These are phyloP conservation scores for Trichoderma gracile DNA, from an alignment of 2,329 filamentous ascomycete species.

Conservation along the genomic window DNA sequence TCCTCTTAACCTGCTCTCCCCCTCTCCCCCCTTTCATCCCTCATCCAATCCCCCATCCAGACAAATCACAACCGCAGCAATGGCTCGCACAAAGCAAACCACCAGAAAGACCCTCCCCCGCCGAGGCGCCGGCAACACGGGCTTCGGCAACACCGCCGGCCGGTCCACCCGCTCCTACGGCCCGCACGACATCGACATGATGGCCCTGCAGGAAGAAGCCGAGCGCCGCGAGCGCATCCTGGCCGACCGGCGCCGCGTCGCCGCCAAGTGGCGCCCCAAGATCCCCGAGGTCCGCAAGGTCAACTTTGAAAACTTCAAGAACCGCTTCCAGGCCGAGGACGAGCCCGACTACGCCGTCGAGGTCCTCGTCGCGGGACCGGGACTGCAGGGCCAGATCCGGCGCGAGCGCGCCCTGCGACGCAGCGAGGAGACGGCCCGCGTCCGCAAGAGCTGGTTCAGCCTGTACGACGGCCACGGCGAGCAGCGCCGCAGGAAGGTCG, in stretches of 20 bases:
- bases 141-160: background rate
- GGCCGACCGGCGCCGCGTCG: constrained; percentile 39
- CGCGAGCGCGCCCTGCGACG: constrained; percentile 41
- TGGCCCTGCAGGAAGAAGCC: constrained; percentile 39
- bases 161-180: constrained; percentile 28
- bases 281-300: constrained; percentile 44
- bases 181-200: constrained; percentile 35
- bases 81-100: constrained; percentile 24
- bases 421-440: constrained; percentile 40
- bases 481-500: constrained; percentile 13
- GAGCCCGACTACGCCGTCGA: constrained; percentile 45
- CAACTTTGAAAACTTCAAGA: constrained; percentile 49
- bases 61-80: background rate
- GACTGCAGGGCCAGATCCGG: constrained; percentile 43
- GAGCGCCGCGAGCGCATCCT: constrained; percentile 43
- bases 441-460: constrained; percentile 37
- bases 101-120: background rate
- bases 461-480: constrained; percentile 4
- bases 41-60: no score
- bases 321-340: constrained; percentile 40
- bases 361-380: constrained; percentile 40
- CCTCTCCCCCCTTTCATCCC: background rate
- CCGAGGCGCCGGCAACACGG: background rate
- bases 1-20: background rate
- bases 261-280: constrained; percentile 45